phyloP scores from a whole-genome alignment of 495 filamentous ascomycete species.

The Trichocladium uniseriatum region DNA sequence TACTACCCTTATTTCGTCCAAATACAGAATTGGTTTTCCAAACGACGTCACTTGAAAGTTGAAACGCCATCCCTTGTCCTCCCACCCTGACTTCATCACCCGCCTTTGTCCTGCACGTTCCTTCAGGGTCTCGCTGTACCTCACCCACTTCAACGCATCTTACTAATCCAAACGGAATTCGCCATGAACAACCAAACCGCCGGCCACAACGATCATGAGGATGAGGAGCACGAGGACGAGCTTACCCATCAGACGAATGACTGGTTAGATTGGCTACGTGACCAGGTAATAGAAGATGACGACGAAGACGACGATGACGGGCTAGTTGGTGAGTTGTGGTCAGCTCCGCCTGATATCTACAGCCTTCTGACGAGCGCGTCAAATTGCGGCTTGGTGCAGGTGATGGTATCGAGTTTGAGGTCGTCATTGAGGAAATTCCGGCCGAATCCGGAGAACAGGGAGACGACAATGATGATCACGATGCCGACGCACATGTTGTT shows the following conservation, averaged over 20 bases:
- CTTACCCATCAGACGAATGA: background rate
- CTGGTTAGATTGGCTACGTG: background rate
- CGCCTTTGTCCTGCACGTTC: too few species aligned
- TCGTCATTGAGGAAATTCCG: slow-evolving; percentile 17
- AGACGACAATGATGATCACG: background rate
- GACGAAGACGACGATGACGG: slow-evolving; percentile 18
- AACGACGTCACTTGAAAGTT: too few species aligned
- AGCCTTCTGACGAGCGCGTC: background rate
- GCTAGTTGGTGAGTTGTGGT: slow-evolving; percentile 27
- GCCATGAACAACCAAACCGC: slow-evolving; percentile 1
- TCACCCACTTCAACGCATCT: background rate
- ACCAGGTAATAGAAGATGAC: background rate
- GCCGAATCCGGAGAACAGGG: background rate
- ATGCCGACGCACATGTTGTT: slow-evolving; percentile 2
- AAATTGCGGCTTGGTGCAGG: slow-evolving; percentile 24
- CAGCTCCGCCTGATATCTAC: background rate
- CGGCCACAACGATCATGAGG: background rate
- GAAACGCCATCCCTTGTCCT: too few species aligned
- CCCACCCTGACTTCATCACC: too few species aligned
- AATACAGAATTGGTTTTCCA: too few species aligned
- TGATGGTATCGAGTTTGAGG: slow-evolving; percentile 27
- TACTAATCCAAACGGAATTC: background rate
- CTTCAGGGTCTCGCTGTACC: background rate
- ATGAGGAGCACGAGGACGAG: background rate
- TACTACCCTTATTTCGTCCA: too few species aligned